Evolutionary conservation across 140 eudicot species (phyloP), one percentile per base, ranked within the genome.

Genomic region (Ambrosia hybrid): DNA sequence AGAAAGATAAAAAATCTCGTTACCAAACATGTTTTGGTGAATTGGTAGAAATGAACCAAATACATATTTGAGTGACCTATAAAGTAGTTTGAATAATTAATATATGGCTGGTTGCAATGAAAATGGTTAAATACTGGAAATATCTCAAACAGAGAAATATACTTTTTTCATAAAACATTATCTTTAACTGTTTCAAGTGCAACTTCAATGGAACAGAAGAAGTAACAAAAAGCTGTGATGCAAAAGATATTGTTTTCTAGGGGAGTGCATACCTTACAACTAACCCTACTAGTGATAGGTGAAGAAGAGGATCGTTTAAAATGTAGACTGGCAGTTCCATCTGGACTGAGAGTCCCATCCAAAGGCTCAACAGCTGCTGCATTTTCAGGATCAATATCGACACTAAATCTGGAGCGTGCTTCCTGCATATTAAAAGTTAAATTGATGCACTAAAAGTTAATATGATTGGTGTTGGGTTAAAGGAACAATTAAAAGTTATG

Each of bases 321-420:
- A 76, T 73, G 91, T 39, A 94, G 57, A 61, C 71, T 9, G 0
- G 96, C 96, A 64, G 95, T 84, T 79, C 99, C 99, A 70, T 94
- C 90, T 57, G 89, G 87, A 76, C 76, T 80, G 60, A 94, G 83
- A 80, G 66, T 71, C 52, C 97, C 99, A 57, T 94, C 99, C 84
- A 84, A 52, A 68, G 99, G 97, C 65, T 90, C 87, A 82, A 86
- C 57, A 17, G 56, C 59, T 0, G 87, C 93, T 37, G 93, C 91
- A 78, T 90, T 81, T 69, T 94, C 99, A 33, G 96, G 97, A 65
- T 90, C 94, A 14, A 82, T 51, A 57, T 94, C 99, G 48, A 88
- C 86, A 66, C 83, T 88, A 82, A 83, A 94, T 71, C 88, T 94
- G 73, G 96, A 88, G 57, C 76, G 90, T 12, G 99, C 99, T 88